phyloP scores from a whole-genome alignment of 2,329 filamentous ascomycete genomes.

The Gaeumannomyces tritici region DNA sequence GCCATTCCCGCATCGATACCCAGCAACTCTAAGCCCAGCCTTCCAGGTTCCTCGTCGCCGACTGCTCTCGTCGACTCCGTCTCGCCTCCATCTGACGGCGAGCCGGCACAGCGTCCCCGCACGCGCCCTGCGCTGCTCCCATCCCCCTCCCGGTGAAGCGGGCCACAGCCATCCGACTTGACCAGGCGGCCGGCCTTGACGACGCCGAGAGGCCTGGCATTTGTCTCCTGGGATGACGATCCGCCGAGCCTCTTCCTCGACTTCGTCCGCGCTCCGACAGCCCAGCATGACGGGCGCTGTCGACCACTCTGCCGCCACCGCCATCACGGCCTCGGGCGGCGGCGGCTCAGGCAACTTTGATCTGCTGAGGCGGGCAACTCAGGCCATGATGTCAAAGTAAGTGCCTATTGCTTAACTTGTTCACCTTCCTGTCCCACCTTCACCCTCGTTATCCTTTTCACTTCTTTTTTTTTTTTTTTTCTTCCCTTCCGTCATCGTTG shows the following conservation, averaged over 20 bases:
- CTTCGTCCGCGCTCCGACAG: neutral
- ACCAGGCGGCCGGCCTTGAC: neutral
- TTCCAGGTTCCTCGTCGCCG: no score
- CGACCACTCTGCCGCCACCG: neutral
- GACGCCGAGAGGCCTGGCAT: neutral
- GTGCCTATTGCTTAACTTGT: neutral
- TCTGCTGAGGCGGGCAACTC: slow-evolving; percentile 49
- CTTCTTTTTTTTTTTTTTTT: neutral
- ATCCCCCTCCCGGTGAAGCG: neutral
- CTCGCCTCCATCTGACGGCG: neutral
- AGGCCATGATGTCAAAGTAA: slow-evolving; percentile 53
- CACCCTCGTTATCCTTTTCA: neutral
- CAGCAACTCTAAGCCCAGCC: neutral
- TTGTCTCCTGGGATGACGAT: neutral
- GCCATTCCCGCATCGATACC: neutral
- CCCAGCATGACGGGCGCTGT: neutral
- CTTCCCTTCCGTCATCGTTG: neutral
- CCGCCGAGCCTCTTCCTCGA: neutral
- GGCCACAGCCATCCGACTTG: neutral
- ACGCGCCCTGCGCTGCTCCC: no score
- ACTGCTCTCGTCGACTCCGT: neutral
- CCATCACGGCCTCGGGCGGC: neutral
- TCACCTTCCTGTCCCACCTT: neutral
- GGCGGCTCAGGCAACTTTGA: slow-evolving; percentile 27
- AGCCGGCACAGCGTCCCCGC: neutral